phyloP scores from a whole-genome alignment of 2,329 filamentous ascomycete species.

The Hypoxylon sp. region DNA sequence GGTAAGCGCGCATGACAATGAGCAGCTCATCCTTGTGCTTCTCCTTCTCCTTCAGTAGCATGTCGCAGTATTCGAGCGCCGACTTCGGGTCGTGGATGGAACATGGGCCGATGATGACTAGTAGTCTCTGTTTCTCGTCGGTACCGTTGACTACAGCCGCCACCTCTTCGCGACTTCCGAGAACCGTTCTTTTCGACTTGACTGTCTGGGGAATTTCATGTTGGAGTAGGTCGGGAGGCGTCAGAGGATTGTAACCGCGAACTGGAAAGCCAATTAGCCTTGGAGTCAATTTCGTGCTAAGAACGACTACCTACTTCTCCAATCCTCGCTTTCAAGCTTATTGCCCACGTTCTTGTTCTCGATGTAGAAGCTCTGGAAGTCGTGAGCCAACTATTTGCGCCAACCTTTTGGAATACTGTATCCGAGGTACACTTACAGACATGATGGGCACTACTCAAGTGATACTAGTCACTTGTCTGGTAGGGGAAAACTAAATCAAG shows the following conservation, averaged over 20 bases:
- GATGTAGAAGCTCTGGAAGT: constrained; percentile 74
- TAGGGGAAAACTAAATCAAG: constrained; percentile 1
- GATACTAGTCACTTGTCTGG: background rate
- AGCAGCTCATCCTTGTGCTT: constrained; percentile 91
- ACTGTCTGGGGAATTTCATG: constrained; percentile 81
- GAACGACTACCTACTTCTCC: constrained; percentile 74
- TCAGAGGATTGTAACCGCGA: constrained; percentile 92
- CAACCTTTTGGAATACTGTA: constrained; percentile 5
- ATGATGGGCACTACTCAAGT: constrained; percentile 39
- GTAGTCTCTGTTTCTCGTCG: constrained; percentile 70
- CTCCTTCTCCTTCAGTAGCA: constrained; percentile 83
- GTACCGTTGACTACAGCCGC: constrained; percentile 77
- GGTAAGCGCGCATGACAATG: constrained; percentile 97
- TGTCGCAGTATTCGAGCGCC: constrained; percentile 92
- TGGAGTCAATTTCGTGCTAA: background rate
- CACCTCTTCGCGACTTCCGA: constrained; percentile 72
- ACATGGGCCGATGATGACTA: constrained; percentile 92
- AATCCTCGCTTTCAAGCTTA: constrained; percentile 80
- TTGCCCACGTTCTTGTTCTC: constrained; percentile 85
- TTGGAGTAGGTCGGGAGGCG: constrained; percentile 92
- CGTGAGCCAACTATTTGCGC: constrained; percentile 46
- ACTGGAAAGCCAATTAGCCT: constrained; percentile 61
- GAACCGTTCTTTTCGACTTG: constrained; percentile 71
- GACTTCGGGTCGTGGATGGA: constrained; percentile 95
- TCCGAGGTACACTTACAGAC: constrained; percentile 45